Evolutionary conservation across 2,329 filamentous ascomycete species (phyloP), one percentile per base, ranked within the genome.

Genomic region (Conoideocrella luteorostrata): DNA sequence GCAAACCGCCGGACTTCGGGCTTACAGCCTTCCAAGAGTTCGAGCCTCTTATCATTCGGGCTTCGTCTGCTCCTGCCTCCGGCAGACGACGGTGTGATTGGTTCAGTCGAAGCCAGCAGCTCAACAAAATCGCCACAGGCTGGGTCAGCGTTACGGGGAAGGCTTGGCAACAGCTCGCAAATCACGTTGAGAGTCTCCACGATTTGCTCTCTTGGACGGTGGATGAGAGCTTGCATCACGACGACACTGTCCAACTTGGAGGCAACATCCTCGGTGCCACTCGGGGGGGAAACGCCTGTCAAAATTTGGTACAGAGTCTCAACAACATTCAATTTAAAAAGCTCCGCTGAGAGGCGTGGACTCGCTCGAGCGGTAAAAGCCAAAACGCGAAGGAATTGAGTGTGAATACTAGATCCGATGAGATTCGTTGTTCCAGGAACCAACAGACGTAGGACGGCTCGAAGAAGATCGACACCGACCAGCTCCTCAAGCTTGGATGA

Each of bases 181-280:
- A 98, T 89, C 50, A 98, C 89, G 60, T 97, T 97, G 50, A 98
- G 76, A 2, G 94, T 96, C 69, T 98, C 93, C 54, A 91, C 93
- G 15, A 98, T 87, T 65, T 98, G 93, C 53, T 98, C 94, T 45
- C 90, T 83, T 6, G 93, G 93, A 32, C 91, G 83, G 59, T 97
- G 93, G 41, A 98, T 95, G 50, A 98, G 74, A 29, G 94, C 89
- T 67, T 98, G 93, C 94, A 98, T 98, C 56, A 98, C 93, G 36
- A 98, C 80, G 44, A 97, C 91, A 58, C 89, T 95, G 64, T 97
- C 91, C 51, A 97, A 84, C 66, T 94, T 95, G 29, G 80, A 84
- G 23, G 82, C 85, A 45, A 88, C 78, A 60, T 91, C 83, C 28
- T 89, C 82, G 2, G 77, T 82, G 26, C 84, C 86, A 49, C 74